phyloP scores from a whole-genome alignment of 2,329 filamentous ascomycete genomes.

The Cladophialophora psammophila region DNA sequence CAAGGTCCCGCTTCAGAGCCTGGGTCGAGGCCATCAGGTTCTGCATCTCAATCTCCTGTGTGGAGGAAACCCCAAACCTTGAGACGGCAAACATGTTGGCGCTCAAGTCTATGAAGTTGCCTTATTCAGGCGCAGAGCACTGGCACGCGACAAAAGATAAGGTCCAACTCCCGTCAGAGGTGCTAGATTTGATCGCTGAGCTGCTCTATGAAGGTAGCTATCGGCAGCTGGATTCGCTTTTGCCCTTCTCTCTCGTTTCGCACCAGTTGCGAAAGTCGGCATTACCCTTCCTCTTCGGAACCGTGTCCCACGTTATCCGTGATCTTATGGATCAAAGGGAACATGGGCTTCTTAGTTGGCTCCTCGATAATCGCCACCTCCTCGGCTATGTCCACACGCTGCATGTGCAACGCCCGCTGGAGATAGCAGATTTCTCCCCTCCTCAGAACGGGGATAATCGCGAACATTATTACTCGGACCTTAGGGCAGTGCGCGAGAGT shows the following conservation, averaged over 20 bases:
- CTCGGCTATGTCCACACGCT: constrained; percentile 29
- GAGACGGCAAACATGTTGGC: constrained; percentile 23
- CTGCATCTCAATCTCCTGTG: background rate
- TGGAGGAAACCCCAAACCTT: background rate
- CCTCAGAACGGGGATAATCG: background rate
- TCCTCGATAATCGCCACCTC: constrained; percentile 27
- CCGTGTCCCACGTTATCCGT: constrained; percentile 30
- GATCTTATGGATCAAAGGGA: constrained; percentile 23
- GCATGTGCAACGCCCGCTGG: constrained; percentile 21
- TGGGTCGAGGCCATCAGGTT: background rate
- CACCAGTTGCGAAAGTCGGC: constrained; percentile 31
- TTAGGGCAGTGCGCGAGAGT: constrained; percentile 19
- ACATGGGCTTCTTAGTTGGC: constrained; percentile 20
- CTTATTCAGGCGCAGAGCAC: background rate
- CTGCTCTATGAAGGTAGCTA: constrained; percentile 28
- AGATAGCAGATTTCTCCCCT: constrained; percentile 3
- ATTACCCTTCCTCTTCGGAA: constrained; percentile 30
- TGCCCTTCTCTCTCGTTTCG: constrained; percentile 31
- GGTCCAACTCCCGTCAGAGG: constrained; percentile 30
- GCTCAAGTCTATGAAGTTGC: constrained; percentile 33
- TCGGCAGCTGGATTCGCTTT: constrained; percentile 25
- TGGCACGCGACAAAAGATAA: constrained; percentile 27
- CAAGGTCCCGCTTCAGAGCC: background rate
- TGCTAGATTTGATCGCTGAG: constrained; percentile 32
- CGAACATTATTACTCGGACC: constrained; percentile 11